Evolutionary conservation across 1,284 basidiomycete species (phyloP), one percentile per base, ranked within the genome.

Genomic region (Amylostereum chailletii): DNA sequence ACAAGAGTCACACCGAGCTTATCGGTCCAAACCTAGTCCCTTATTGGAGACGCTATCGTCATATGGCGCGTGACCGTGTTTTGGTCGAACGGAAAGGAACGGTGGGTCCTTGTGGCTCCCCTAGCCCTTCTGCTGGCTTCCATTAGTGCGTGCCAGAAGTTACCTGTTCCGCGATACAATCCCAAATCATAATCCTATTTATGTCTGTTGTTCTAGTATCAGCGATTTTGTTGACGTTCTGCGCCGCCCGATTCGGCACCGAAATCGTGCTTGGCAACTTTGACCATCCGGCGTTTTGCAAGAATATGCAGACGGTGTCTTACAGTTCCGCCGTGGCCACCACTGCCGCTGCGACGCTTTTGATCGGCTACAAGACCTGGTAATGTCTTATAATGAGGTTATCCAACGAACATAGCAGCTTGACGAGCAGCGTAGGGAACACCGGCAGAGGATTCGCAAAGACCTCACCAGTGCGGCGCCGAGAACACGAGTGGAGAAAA

Each of bases 301-400:
- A 30, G 4, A 39, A 49, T 29, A 29, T 49, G 8, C 51, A 52
- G 40, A 30, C 34, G 6, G 11, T 47, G 43, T 40, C 44, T 3
- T 52, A 48, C 26, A 34, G 10, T 30, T 42, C 38, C n/a, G 46
- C 51, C 10, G 6, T 46, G 38, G 42, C 39, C 5, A 52, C 51
- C 7, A 52, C 51, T 2, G 43, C 30, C 19, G 47, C 49, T 2
- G 51, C 51, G 5, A 52, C 51, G 26, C 6, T 36, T 9, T n/a
- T 52, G 9, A 52, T 52, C 10, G 8, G 32, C n/a, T 46, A 45
- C 31, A 52, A 52, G 34, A 46, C 51, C 3, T 52, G 51, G 49
- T 50, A 26, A 10, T 34, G 19, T 19, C 19, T 19, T 19, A 19
- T 19, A 19, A 19, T 19, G 19, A 19, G 19, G 19, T 19, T 19